These are phyloP conservation scores for Theileria parva DNA, from an alignment of 169 alveolate species.

Conservation along the genomic window DNA sequence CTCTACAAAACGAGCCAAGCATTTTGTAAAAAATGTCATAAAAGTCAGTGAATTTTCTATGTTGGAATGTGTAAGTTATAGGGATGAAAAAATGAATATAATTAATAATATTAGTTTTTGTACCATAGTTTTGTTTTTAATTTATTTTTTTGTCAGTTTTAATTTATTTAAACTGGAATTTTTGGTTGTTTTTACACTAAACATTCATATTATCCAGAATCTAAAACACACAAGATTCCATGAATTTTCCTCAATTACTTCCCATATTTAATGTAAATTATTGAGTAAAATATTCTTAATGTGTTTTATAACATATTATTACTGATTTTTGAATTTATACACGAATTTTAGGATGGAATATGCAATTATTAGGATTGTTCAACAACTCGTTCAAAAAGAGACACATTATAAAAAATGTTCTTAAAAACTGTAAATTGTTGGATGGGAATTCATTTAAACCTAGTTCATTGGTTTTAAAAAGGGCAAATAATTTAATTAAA, in stretches of 20 bases:
- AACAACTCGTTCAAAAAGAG: not conserved
- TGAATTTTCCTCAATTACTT: not conserved
- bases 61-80: constrained; percentile 8
- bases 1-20: not conserved
- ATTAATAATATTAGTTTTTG: not conserved
- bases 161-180: no score
- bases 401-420: not conserved
- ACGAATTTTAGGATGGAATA: not conserved
- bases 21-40: constrained; percentile 9
- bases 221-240: constrained; percentile 4
- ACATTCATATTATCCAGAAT: not conserved
- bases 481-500: not conserved
- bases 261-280: not conserved
- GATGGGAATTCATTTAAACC: not conserved
- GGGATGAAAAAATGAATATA: not conserved
- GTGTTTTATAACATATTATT: not conserved
- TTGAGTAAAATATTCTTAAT: not conserved
- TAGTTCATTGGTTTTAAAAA: not conserved
- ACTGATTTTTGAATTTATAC: not conserved
- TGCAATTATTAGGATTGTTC: not conserved
- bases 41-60: not conserved
- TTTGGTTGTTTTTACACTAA: not conserved
- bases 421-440: not conserved
- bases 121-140: not conserved
- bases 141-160: not conserved